These are phyloP conservation scores for Lasiosphaeris hirsuta DNA, from an alignment of 495 filamentous ascomycete species.

Conservation along the genomic window DNA sequence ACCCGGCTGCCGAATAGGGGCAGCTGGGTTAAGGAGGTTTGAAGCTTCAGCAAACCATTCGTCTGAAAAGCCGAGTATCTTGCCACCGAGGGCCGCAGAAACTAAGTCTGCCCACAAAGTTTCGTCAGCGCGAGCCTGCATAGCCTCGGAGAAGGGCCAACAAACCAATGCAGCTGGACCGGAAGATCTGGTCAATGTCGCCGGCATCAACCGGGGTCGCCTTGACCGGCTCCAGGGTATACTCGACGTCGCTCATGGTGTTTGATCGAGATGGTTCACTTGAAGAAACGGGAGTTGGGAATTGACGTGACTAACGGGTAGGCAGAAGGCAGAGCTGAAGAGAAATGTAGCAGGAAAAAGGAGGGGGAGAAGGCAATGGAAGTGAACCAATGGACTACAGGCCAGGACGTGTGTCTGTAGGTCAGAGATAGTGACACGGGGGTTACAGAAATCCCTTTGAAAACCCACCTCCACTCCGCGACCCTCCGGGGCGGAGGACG, in stretches of 20 bases:
- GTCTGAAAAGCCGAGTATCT: slow-evolving; percentile 73
- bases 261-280: not conserved
- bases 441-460: slow-evolving; percentile 5
- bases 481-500: slow-evolving; percentile 15
- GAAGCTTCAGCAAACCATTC: slow-evolving; percentile 84
- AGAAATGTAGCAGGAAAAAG: not conserved
- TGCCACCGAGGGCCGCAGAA: slow-evolving; percentile 68
- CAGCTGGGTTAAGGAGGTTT: slow-evolving; percentile 72
- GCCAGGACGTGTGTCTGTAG: not conserved
- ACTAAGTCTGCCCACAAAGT: slow-evolving; percentile 63
- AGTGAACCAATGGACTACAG: slow-evolving; percentile 12
- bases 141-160: slow-evolving; percentile 7
- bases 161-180: slow-evolving; percentile 65
- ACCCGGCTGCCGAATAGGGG: slow-evolving; percentile 73
- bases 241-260: slow-evolving; percentile 35
- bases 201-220: slow-evolving; percentile 48
- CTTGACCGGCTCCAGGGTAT: slow-evolving; percentile 46
- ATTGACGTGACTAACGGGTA: not conserved
- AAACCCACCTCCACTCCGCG: not conserved
- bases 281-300: not conserved
- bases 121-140: not conserved
- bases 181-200: slow-evolving; percentile 70
- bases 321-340: not conserved
- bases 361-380: slow-evolving; percentile 6
- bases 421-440: slow-evolving; percentile 12